phyloP scores from a whole-genome alignment of 2,329 filamentous ascomycete species.

The Fusarium sp. region DNA sequence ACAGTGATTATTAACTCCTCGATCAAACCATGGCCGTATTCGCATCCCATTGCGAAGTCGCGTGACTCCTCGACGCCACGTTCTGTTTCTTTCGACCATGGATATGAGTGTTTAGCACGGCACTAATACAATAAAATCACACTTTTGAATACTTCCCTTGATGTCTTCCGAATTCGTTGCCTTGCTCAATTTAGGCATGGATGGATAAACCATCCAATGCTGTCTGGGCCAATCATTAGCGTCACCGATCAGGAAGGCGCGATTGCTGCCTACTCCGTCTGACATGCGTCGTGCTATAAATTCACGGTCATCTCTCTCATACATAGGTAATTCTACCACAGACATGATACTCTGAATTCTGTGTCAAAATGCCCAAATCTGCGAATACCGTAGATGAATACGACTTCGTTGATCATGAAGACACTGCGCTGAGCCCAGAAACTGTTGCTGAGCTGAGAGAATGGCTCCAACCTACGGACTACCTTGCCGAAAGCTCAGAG shows the following conservation, averaged over 20 bases:
- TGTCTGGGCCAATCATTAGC: background rate
- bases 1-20: background rate
- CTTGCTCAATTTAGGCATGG: background rate
- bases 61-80: background rate
- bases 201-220: background rate
- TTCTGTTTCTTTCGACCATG: background rate
- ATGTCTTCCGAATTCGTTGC: background rate
- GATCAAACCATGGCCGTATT: background rate
- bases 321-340: background rate
- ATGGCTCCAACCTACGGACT: slow-evolving; percentile 48
- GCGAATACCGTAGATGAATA: slow-evolving; percentile 37
- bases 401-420: slow-evolving; percentile 32
- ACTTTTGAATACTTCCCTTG: background rate
- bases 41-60: background rate
- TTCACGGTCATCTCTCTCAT: background rate
- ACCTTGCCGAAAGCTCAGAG: slow-evolving; percentile 43
- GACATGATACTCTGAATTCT: background rate
- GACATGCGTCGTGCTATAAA: background rate
- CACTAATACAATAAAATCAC: background rate
- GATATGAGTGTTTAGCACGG: background rate
- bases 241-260: background rate
- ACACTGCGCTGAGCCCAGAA: slow-evolving; percentile 24
- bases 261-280: slow-evolving; percentile 6
- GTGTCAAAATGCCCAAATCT: slow-evolving; percentile 25
- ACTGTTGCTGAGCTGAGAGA: slow-evolving; percentile 30